Percentiles rank a stretch among this genome's conserved stretches.
Evolutionary conservation across 139 green algal genomes (phyloP).

Genomic region (Chloropicon primus): DNA sequence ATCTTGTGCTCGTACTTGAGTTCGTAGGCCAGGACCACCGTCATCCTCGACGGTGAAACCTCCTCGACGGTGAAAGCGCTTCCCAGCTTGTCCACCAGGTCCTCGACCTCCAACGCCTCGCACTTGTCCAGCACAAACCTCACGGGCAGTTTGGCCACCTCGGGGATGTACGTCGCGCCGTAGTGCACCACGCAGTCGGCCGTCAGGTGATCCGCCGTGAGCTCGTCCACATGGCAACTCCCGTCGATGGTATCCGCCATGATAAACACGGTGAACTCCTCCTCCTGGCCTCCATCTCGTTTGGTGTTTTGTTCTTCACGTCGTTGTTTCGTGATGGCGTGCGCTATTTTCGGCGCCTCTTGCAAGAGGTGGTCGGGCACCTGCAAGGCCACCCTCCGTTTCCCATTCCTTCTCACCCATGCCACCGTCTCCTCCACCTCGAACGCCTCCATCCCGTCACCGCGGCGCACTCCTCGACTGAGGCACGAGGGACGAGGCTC

Average conservation of each 20-base stretch:
- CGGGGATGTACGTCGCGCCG: slow-evolving; percentile 62
- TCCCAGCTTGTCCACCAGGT: neutral
- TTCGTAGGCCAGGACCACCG: slow-evolving; percentile 6
- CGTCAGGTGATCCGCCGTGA: slow-evolving; percentile 21
- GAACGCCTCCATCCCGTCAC: too few species aligned
- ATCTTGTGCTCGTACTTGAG: slow-evolving; percentile 15
- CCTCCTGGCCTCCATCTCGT: neutral
- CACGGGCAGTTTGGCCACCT: slow-evolving; percentile 45
- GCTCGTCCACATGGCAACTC: slow-evolving; percentile 33
- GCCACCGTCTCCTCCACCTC: neutral
- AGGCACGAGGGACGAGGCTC: too few species aligned
- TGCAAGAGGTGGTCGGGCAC: neutral
- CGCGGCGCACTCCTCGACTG: too few species aligned
- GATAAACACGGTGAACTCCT: neutral
- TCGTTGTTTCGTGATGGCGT: too few species aligned
- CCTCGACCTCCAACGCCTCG: slow-evolving; percentile 6
- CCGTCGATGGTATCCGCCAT: neutral
- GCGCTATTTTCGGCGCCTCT: neutral
- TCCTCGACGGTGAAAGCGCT: too few species aligned
- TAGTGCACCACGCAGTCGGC: slow-evolving; percentile 63
- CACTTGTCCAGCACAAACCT: slow-evolving; percentile 59
- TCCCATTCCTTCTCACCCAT: neutral
- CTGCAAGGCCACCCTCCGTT: neutral
- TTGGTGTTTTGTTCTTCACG: too few species aligned
- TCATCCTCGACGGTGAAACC: too few species aligned